Evolutionary conservation across 2,329 filamentous ascomycete genomes (phyloP).

Genomic region (Fusarium setosum): DNA sequence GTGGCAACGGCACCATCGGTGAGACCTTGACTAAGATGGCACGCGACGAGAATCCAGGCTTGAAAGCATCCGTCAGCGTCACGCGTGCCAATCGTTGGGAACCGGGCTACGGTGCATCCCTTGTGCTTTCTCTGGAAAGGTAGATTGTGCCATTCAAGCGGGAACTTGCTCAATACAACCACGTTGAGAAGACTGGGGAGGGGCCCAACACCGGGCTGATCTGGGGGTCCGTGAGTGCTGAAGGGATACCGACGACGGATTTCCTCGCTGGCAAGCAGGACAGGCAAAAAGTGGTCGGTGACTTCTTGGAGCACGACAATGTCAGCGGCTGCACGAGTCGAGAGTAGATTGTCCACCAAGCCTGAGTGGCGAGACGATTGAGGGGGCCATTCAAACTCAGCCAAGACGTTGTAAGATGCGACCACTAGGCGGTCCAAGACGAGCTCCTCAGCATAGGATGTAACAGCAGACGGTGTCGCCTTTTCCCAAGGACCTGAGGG

Average conservation of each 20-base stretch:
- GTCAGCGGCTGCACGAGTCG: conserved; percentile 55
- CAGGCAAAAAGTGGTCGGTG: conserved; percentile 70
- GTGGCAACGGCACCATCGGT: conserved; percentile 67
- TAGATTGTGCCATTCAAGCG: conserved; percentile 67
- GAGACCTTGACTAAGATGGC: conserved; percentile 72
- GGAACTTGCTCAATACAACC: conserved; percentile 67
- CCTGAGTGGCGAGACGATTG: conserved; percentile 54
- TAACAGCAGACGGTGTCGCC: background rate
- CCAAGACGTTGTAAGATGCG: conserved; percentile 65
- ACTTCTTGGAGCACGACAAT: conserved; percentile 71
- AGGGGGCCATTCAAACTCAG: conserved; percentile 61
- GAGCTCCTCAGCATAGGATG: background rate
- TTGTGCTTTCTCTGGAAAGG: conserved; percentile 68
- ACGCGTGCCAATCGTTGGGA: conserved; percentile 43
- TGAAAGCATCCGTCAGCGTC: conserved; percentile 35
- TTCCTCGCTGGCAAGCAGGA: conserved; percentile 59
- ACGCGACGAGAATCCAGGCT: conserved; percentile 63
- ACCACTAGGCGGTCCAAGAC: conserved; percentile 48
- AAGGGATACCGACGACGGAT: conserved; percentile 65
- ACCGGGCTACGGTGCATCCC: conserved; percentile 62
- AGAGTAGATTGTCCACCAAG: conserved; percentile 58
- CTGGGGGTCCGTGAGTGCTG: conserved; percentile 67
- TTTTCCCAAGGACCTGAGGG: conserved; percentile 8
- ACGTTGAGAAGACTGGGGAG: conserved; percentile 71
- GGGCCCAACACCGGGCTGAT: conserved; percentile 62